Evolutionary conservation across 83 land plant species (phyloP).

Genomic region (Diphasiastrum complanatum): DNA sequence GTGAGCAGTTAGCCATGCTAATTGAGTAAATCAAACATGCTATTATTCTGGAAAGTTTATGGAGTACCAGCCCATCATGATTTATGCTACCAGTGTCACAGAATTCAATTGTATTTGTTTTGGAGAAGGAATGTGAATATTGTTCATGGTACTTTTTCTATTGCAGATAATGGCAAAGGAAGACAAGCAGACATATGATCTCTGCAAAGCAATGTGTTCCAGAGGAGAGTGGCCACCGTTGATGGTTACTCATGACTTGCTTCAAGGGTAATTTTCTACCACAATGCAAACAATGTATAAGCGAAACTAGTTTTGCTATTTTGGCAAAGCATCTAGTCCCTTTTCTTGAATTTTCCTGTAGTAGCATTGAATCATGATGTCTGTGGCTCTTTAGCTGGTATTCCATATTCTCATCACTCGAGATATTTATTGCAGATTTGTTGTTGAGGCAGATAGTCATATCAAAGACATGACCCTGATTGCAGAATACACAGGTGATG

Average conservation of each 20-base stretch:
- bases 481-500: slow-evolving; percentile 89
- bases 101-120: slow-evolving; percentile 1
- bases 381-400: neutral
- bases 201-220: slow-evolving; percentile 55
- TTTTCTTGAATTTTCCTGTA: neutral
- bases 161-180: slow-evolving; percentile 63
- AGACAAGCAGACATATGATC: slow-evolving; percentile 64
- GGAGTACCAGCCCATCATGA: too few relatives aligned
- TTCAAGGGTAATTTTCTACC: slow-evolving; percentile 58
- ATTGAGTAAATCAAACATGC: too few relatives aligned
- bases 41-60: too few relatives aligned
- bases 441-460: slow-evolving; percentile 78
- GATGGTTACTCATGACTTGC: slow-evolving; percentile 65
- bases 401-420: neutral
- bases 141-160: neutral
- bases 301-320: neutral
- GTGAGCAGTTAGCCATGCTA: too few relatives aligned
- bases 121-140: neutral
- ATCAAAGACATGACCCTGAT: slow-evolving; percentile 85
- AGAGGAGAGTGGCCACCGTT: slow-evolving; percentile 83
- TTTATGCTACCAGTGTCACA: neutral
- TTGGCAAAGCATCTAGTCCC: neutral
- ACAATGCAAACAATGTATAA: neutral
- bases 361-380: neutral
- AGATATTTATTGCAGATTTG: slow-evolving; percentile 53